phyloP scores from a whole-genome alignment of 2,329 filamentous ascomycete genomes.

The Botrytis hyacinthi region DNA sequence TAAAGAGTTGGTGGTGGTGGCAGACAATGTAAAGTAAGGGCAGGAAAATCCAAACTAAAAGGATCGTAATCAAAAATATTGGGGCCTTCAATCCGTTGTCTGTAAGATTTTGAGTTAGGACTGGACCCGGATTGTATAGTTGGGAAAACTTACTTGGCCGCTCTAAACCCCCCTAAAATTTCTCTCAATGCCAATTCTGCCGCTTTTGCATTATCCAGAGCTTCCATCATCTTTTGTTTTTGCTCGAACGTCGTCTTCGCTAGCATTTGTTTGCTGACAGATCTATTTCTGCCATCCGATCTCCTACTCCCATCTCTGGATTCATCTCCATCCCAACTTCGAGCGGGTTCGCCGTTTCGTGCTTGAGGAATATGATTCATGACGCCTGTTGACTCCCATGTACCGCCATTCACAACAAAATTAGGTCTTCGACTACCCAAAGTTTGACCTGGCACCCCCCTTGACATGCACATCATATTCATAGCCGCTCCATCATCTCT shows the following conservation, averaged over 20 bases:
- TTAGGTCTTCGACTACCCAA: slow-evolving; percentile 31
- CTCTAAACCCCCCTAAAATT: slow-evolving; percentile 74
- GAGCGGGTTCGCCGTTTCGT: slow-evolving; percentile 46
- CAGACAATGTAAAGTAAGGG: slow-evolving; percentile 78
- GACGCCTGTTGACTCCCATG: slow-evolving; percentile 75
- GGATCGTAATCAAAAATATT: slow-evolving; percentile 79
- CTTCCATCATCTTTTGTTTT: slow-evolving; percentile 63
- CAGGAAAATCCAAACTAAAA: slow-evolving; percentile 79
- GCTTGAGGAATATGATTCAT: slow-evolving; percentile 68
- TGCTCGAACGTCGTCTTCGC: slow-evolving; percentile 58
- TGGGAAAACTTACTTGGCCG: slow-evolving; percentile 65
- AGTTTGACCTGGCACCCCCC: slow-evolving; percentile 31
- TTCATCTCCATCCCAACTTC: slow-evolving; percentile 41
- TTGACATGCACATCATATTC: slow-evolving; percentile 38
- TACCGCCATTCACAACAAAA: slow-evolving; percentile 45
- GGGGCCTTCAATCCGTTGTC: slow-evolving; percentile 55
- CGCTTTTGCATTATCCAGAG: slow-evolving; percentile 75
- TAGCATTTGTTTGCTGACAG: slow-evolving; percentile 50
- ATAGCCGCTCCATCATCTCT: slow-evolving; percentile 40
- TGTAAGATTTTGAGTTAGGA: slow-evolving; percentile 34
- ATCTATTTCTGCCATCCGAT: slow-evolving; percentile 39
- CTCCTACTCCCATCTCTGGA: slow-evolving; percentile 36
- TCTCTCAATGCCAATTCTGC: slow-evolving; percentile 83
- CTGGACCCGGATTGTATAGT: not conserved
- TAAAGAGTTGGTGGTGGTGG: slow-evolving; percentile 79